Conservation (phyloP, 2,329 filamentous ascomycete species). For the Myriosclerotinia duriaeana region DNA sequence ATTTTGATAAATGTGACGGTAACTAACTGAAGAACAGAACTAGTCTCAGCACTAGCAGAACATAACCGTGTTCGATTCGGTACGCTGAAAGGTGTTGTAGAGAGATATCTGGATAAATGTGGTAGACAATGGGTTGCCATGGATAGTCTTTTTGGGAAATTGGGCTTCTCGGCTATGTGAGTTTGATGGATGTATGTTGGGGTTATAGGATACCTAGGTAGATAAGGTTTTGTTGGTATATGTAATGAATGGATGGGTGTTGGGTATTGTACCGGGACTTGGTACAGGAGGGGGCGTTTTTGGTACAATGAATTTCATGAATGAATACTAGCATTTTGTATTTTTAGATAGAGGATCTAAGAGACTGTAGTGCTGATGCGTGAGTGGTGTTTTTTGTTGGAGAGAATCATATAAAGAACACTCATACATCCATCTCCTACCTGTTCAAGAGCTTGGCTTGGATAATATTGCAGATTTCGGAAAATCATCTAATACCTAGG, state of each 20-base stretch:
- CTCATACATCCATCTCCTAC: too few species aligned
- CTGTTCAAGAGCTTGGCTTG: too few species aligned
- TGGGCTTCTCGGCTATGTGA: slow-evolving; percentile 50
- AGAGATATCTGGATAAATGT: slow-evolving; percentile 83
- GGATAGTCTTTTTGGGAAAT: slow-evolving; percentile 77
- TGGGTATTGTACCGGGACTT: neutral
- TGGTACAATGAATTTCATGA: neutral
- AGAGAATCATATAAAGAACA: too few species aligned
- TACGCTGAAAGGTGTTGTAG: slow-evolving; percentile 74
- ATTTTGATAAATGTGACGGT: neutral
- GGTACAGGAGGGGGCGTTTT: neutral
- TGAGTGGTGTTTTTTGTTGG: neutral
- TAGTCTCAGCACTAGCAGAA: slow-evolving; percentile 68
- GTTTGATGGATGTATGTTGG: neutral
- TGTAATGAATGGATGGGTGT: slow-evolving; percentile 13
- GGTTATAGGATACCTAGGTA: neutral
- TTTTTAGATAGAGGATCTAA: neutral
- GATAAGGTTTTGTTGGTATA: neutral
- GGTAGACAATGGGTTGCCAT: slow-evolving; percentile 91
- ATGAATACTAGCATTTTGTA: neutral
- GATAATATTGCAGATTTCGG: too few species aligned
- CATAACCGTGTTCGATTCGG: slow-evolving; percentile 79
- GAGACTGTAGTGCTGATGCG: neutral
- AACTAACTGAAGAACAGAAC: slow-evolving; percentile 41
- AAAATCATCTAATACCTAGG: too few species aligned